Base-by-base conservation (phyloP, 139 green algal genomes). In the Monoraphidium neglectum region DNA sequence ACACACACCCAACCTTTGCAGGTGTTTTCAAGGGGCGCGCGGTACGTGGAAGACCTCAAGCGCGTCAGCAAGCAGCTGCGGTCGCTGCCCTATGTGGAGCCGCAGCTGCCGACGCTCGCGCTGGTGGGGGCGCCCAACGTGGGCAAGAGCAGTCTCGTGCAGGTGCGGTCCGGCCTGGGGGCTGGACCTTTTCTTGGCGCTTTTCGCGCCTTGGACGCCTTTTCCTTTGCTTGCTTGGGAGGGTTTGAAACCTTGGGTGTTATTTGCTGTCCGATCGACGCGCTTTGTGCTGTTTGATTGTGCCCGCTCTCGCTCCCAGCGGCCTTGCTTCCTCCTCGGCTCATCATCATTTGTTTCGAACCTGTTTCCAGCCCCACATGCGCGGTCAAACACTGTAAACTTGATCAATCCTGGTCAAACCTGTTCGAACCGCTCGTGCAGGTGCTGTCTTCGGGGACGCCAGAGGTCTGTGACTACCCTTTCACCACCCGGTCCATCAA, bases 401-500 rank as follows among this genome's bases (percentile, higher is more conserved):
- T 15, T 15, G 15, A 57, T 57, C 49, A 57, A 18, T 57, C 18
- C 49, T 26, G 49, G 15, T 57, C 15, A 15, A 57, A 26, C 49
- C 15, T 57, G 49, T 57, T 57, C 15, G 15, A 57, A 15, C 49
- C 38, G 43, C 68, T 18, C 77, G n/a, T n/a, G n/a, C n/a, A 90
- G 47, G 72, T 91, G n/a, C 85, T 99, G 54, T 98, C 92, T 12
- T 89, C 80, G 26, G 92, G 92, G 12, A 77, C 83, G 61, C 92
- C 92, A 6, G 90, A 85, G 51, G 88, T 99, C 60, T 94, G 92
- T 74, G 95, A 98, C 86, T 99, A 99, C 84, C 96, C 96, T 24
- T 99, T 99, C 88, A 99, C 96, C 70, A 99, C 96, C 0, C 85
- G 91, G 33, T 94, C 79, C 70, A 97, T 99, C 79, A 95, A 96